These are phyloP conservation scores for Daldinia vernicosa DNA, from an alignment of 495 filamentous ascomycete species.

Conservation along the genomic window DNA sequence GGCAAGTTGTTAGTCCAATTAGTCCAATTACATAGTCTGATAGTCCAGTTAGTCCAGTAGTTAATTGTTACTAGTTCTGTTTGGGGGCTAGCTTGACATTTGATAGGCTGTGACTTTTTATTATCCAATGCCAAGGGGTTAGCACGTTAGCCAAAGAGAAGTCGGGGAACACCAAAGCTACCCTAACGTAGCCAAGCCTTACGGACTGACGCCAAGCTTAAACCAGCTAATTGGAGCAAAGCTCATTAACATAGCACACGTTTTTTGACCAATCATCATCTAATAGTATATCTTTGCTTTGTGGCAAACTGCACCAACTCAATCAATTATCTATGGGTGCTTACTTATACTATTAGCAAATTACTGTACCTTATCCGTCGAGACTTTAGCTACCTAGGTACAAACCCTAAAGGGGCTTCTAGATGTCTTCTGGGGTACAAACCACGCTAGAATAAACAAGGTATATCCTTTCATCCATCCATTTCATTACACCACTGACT, in stretches of 20 bases:
- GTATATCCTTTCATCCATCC: background rate
- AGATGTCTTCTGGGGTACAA: background rate
- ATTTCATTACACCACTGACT: too few species aligned
- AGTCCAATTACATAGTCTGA: constrained; percentile 12
- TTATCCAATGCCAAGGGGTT: constrained; percentile 28
- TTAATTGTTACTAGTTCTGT: background rate
- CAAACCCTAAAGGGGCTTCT: background rate
- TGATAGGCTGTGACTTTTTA: constrained; percentile 24
- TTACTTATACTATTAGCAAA: background rate
- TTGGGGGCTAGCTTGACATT: background rate
- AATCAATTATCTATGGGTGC: too few species aligned
- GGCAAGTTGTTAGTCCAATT: background rate
- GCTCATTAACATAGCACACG: constrained; percentile 14
- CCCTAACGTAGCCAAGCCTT: constrained; percentile 15
- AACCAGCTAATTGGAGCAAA: constrained; percentile 20
- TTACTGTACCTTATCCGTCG: background rate
- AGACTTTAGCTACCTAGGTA: too few species aligned
- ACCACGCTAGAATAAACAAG: background rate
- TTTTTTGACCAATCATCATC: constrained; percentile 30
- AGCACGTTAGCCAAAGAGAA: constrained; percentile 3
- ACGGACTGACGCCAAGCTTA: constrained; percentile 16
- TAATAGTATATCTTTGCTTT: constrained; percentile 21
- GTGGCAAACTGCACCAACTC: background rate
- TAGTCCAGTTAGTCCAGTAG: background rate
- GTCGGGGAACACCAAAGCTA: background rate